Evolutionary conservation across 2,329 filamentous ascomycete genomes (phyloP).

Genomic region (Fusarium sp.): DNA sequence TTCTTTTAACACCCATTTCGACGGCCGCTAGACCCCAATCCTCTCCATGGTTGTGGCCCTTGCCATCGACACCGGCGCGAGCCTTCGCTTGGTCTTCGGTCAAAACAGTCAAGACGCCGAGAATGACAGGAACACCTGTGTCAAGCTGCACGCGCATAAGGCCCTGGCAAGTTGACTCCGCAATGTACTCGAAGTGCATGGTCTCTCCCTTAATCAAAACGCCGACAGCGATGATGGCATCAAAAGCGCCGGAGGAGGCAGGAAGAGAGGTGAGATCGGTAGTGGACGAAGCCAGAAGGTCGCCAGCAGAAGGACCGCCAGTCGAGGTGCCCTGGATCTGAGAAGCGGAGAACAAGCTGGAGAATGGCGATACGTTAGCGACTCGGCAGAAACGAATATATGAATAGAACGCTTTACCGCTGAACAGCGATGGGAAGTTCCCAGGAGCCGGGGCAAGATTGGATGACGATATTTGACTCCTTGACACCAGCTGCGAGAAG

Average conservation of each 20-base stretch:
- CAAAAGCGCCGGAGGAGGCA: slow-evolving; percentile 74
- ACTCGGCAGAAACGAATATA: slow-evolving; percentile 7
- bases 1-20: slow-evolving; percentile 90
- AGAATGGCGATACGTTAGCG: slow-evolving; percentile 26
- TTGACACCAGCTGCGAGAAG: slow-evolving; percentile 84
- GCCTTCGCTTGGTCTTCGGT: slow-evolving; percentile 88
- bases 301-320: slow-evolving; percentile 75
- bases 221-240: slow-evolving; percentile 94
- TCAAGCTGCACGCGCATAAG: slow-evolving; percentile 96
- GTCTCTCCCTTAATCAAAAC: slow-evolving; percentile 98
- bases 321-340: slow-evolving; percentile 81
- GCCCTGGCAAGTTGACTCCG: slow-evolving; percentile 89
- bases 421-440: slow-evolving; percentile 93
- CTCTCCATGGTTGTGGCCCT: slow-evolving; percentile 91
- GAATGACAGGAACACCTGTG: slow-evolving; percentile 87
- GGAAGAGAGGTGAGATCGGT: slow-evolving; percentile 72
- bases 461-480: slow-evolving; percentile 87
- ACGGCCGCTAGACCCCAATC: slow-evolving; percentile 97
- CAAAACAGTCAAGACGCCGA: slow-evolving; percentile 90
- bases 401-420: slow-evolving; percentile 65
- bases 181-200: slow-evolving; percentile 99
- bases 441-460: slow-evolving; percentile 93
- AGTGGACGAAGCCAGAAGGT: slow-evolving; percentile 78
- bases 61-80: slow-evolving; percentile 78
- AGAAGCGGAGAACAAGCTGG: slow-evolving; percentile 84